Evolutionary conservation across 305 asterid genomes (phyloP).

Genomic region (Fraxinus greggii): DNA sequence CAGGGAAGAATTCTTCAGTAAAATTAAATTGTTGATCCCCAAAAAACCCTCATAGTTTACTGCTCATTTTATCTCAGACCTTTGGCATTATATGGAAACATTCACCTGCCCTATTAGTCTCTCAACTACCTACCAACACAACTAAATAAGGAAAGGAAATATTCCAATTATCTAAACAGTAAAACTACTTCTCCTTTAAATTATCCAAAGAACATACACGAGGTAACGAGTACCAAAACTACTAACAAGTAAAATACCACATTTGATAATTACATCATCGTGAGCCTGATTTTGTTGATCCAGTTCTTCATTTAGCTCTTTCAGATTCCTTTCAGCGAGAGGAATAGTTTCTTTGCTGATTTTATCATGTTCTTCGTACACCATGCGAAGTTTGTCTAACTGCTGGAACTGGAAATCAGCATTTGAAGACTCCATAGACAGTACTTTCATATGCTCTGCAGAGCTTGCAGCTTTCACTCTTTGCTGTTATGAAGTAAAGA

Average conservation of each 20-base stretch:
- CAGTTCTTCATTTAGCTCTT: conserved; percentile 70
- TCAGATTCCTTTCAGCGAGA: conserved; percentile 62
- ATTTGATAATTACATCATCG: conserved; percentile 71
- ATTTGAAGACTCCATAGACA: conserved; percentile 56
- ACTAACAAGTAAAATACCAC: conserved; percentile 26
- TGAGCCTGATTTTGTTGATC: conserved; percentile 75
- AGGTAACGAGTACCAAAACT: conserved; percentile 4
- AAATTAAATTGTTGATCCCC: neutral
- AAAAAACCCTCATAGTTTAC: neutral
- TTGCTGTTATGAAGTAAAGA: conserved; percentile 59
- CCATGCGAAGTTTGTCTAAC: conserved; percentile 77
- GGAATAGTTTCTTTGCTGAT: conserved; percentile 71
- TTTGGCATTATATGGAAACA: neutral
- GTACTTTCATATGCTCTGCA: conserved; percentile 56
- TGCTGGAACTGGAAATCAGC: conserved; percentile 82
- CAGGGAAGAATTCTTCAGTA: neutral
- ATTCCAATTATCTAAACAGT: neutral
- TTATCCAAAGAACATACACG: neutral
- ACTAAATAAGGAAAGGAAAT: neutral
- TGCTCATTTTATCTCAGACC: neutral
- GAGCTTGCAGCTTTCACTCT: conserved; percentile 57
- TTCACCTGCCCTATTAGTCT: neutral
- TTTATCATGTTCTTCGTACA: conserved; percentile 79
- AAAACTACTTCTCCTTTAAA: neutral
- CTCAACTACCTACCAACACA: neutral